phyloP scores from a whole-genome alignment of 495 filamentous ascomycete species.

The Evansstolkia leycettana region DNA sequence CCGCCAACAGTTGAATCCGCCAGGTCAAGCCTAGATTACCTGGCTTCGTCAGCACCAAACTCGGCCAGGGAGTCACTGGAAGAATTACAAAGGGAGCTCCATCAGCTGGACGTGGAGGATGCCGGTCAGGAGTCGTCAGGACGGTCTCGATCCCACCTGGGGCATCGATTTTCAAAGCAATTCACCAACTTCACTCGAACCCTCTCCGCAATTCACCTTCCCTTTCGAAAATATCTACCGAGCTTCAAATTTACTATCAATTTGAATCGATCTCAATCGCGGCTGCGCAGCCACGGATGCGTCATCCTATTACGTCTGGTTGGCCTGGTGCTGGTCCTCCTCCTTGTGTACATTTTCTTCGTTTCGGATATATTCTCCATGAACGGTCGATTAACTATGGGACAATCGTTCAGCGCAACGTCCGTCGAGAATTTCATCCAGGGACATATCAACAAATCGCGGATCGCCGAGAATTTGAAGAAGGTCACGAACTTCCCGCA shows the following conservation, averaged over 20 bases:
- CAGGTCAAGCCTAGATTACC: conserved; percentile 48
- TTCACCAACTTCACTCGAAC: conserved; percentile 41
- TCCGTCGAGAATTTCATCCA: conserved; percentile 60
- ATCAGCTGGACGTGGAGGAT: conserved; percentile 84
- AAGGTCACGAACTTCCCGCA: conserved; percentile 72
- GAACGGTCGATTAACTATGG: conserved; percentile 28
- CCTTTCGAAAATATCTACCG: conserved; percentile 37
- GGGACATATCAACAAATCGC: conserved; percentile 48
- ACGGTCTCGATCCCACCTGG: conserved; percentile 22
- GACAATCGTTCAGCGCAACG: conserved; percentile 39
- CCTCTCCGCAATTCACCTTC: conserved; percentile 42
- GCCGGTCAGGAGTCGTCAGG: conserved; percentile 33
- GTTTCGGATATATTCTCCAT: conserved; percentile 64
- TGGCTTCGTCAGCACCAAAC: conserved; percentile 28
- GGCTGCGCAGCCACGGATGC: conserved; percentile 29
- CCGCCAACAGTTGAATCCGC: conserved; percentile 65
- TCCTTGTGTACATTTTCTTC: conserved; percentile 71
- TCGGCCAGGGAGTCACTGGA: conserved; percentile 40
- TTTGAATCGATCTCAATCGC: conserved; percentile 15
- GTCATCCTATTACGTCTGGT: conserved; percentile 58
- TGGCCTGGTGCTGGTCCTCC: conserved; percentile 60
- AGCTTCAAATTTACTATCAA: conserved; percentile 25
- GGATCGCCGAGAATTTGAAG: conserved; percentile 57
- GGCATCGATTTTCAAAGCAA: conserved; percentile 40
- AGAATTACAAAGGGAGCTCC: conserved; percentile 63